A percentile compares a stretch with the other conserved stretches of the same genome.
Conservation (phyloP, 768 basidiomycete species). For the Lactifluus pinguis region DNA sequence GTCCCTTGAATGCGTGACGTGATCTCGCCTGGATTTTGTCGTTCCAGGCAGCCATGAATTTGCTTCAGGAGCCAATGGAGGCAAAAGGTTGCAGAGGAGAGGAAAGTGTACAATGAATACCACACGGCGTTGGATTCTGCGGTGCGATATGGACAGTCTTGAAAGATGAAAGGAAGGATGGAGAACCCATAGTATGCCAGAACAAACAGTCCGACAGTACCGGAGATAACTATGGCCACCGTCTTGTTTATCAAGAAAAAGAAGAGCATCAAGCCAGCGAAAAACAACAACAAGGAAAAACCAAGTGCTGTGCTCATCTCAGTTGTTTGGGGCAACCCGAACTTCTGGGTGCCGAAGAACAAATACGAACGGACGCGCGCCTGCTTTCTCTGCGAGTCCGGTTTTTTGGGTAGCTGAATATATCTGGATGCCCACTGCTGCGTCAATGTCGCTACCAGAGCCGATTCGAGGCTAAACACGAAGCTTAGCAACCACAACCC, state of each 20-base stretch:
- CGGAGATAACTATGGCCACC: constrained; percentile 6
- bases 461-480: constrained; percentile 10
- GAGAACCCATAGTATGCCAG: constrained; percentile 16
- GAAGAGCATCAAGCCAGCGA: constrained; percentile 39
- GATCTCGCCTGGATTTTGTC: too few species aligned
- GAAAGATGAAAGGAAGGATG: constrained; percentile 13
- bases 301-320: constrained; percentile 38
- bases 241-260: constrained; percentile 25
- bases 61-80: too few species aligned
- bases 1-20: not conserved
- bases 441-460: constrained; percentile 7
- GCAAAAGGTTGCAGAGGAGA: too few species aligned
- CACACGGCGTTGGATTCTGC: too few species aligned
- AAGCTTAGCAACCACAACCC: constrained; percentile 15
- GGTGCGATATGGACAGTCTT: constrained; percentile 19
- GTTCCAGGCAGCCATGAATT: too few species aligned
- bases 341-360: constrained; percentile 33
- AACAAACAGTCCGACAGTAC: not conserved
- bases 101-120: not conserved
- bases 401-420: constrained; percentile 22
- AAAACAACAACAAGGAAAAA: constrained; percentile 39
- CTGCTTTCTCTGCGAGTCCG: constrained; percentile 24
- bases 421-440: constrained; percentile 17
- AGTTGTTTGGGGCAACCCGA: constrained; percentile 32
- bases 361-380: constrained; percentile 31